Percentiles rank a stretch among this genome's conserved stretches.
Evolutionary conservation across 257 asterid genomes (phyloP).

Genomic region (Plantago major): DNA sequence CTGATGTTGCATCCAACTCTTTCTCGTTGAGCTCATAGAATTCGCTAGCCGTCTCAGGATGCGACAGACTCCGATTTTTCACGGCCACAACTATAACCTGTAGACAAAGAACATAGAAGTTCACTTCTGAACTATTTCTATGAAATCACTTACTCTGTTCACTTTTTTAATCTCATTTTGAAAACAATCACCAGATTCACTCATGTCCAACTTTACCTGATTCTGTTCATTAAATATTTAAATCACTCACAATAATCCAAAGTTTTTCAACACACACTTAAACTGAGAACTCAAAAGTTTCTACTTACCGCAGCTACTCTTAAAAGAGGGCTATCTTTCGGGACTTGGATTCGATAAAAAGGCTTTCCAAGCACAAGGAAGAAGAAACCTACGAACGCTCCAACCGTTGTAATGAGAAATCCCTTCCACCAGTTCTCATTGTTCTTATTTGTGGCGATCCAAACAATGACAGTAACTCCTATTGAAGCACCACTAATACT

Average conservation of each 20-base stretch:
- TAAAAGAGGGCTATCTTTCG: constrained; percentile 50
- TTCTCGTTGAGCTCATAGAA: constrained; percentile 36
- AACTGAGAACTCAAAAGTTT: not conserved
- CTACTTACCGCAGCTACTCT: constrained; percentile 44
- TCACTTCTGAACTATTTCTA: not conserved
- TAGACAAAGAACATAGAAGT: not conserved
- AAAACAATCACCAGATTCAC: too few species aligned
- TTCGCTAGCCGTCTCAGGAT: constrained; percentile 32
- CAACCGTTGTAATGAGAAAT: constrained; percentile 41
- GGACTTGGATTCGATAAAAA: constrained; percentile 47
- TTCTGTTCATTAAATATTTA: too few species aligned
- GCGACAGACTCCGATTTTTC: constrained; percentile 32
- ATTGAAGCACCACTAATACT: constrained; percentile 40
- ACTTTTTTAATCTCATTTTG: too few species aligned
- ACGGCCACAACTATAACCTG: constrained; percentile 55
- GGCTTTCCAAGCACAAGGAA: constrained; percentile 42
- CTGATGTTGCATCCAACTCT: constrained; percentile 20
- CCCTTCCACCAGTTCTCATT: constrained; percentile 65
- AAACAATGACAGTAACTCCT: constrained; percentile 66
- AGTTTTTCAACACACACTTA: not conserved
- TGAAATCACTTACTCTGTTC: not conserved
- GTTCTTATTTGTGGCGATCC: constrained; percentile 39
- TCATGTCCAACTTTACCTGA: too few species aligned
- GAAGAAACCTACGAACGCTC: constrained; percentile 31
- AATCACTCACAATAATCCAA: too few species aligned